These are phyloP conservation scores for Peronospora farinosa DNA, from an alignment of 352 stramenopile genomes.

Conservation along the genomic window DNA sequence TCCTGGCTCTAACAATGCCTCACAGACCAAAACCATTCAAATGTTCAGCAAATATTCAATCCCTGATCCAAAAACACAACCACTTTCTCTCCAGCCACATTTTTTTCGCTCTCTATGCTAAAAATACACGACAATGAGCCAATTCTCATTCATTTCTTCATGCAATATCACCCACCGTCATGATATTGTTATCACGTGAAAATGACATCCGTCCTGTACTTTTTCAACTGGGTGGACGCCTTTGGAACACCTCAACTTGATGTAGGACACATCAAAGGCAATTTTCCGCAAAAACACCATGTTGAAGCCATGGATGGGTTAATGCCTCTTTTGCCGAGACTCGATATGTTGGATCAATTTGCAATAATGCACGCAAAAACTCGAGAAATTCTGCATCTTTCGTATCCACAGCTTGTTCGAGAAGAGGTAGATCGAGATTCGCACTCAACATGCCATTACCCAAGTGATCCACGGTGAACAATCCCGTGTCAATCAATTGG, in stretches of 20 bases:
- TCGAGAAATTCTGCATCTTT: slow-evolving; percentile 54
- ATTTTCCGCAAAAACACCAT: slow-evolving; percentile 53
- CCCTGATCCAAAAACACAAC: neutral
- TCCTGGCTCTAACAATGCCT: slow-evolving; percentile 20
- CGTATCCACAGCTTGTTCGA: slow-evolving; percentile 53
- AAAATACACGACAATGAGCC: neutral
- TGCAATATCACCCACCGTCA: slow-evolving; percentile 19
- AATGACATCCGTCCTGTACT: slow-evolving; percentile 15
- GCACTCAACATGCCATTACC: slow-evolving; percentile 45
- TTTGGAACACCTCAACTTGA: neutral
- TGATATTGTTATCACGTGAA: slow-evolving; percentile 11
- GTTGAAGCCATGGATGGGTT: slow-evolving; percentile 57
- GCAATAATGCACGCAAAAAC: slow-evolving; percentile 60
- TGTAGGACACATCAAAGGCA: slow-evolving; percentile 26
- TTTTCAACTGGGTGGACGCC: slow-evolving; percentile 2
- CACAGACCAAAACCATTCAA: slow-evolving; percentile 1
- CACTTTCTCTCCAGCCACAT: neutral
- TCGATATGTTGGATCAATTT: slow-evolving; percentile 54
- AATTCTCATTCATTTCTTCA: slow-evolving; percentile 6
- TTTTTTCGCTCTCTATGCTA: slow-evolving; percentile 18
- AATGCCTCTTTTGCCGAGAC: slow-evolving; percentile 52
- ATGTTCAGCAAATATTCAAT: slow-evolving; percentile 6
- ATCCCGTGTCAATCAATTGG: slow-evolving; percentile 52
- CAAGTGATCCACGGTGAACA: slow-evolving; percentile 45
- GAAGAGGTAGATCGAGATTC: slow-evolving; percentile 31